Base-by-base conservation (phyloP, 2,329 filamentous ascomycete species). In the Aspergillus fumigatiaffinis region DNA sequence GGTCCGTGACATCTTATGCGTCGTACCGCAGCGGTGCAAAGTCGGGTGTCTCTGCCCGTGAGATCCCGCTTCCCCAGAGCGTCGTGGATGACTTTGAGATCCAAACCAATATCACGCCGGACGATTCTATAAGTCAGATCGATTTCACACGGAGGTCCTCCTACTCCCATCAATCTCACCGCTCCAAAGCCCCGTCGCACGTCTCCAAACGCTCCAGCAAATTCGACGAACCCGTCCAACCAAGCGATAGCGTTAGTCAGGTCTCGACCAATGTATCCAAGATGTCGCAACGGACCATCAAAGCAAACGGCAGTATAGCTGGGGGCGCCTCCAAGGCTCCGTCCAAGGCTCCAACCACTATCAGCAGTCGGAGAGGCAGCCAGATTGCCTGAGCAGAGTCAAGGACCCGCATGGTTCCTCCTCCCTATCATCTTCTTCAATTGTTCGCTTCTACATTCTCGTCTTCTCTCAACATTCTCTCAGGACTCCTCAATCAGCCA, bases 101-200 rank as follows among this genome's bases (percentile, higher is more conserved):
- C 10, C 70, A 77, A 52, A 75, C 75, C 14, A 86, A 92, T 20
- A 79, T 99, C 63, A 89, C 87, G 0, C 87, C 91, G 8, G 83
- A 89, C 55, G 92, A 97, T 73, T 95, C 91, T 0, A 84, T 92
- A 59, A 86, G 87, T 63, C 89, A 91, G 50, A 80, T 92, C 26
- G 72, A 68, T n/a, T 60, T 63, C 12, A 60, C 64, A 20, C 59
- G 65, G 7, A 59, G 67, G 23, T 71, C 68, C n/a, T 58, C 62
- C 20, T 61, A 71, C 54, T 68, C 59, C 17, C 63, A 66, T 47
- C 63, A 62, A 35, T 66, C 69, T 8, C 62, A 69, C 42, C 63
- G 63, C 26, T 72, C 70, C 1, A 71, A 65, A 56, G 51, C 63
- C 17, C 58, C 58, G 10, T 69, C 69, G 3, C 60, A 64, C 35